Evolutionary conservation across 768 basidiomycete species (phyloP).

Genomic region (Boletus rufocinnamomeus): DNA sequence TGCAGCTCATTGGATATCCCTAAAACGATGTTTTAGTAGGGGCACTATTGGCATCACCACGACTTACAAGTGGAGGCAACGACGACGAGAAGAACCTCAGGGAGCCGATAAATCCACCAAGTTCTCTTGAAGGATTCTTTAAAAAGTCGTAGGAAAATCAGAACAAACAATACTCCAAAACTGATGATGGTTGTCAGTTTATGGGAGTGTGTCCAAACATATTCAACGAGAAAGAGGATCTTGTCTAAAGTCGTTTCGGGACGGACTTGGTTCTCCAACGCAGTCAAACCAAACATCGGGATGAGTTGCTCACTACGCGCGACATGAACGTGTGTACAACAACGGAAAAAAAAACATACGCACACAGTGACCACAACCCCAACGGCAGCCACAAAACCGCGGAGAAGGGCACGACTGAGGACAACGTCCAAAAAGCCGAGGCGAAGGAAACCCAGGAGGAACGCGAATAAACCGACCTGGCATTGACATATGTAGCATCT

Average conservation of each 20-base stretch:
- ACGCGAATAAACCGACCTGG: constrained; percentile 83
- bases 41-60: background rate
- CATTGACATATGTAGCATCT: background rate
- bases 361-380: constrained; percentile 85
- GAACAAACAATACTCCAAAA: constrained; percentile 62
- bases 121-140: constrained; percentile 60
- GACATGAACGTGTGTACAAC: constrained; percentile 1
- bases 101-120: constrained; percentile 77
- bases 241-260: constrained; percentile 78
- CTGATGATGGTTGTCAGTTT: constrained; percentile 71
- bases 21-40: constrained; percentile 30
- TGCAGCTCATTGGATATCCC: constrained; percentile 66
- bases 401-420: constrained; percentile 81
- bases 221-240: constrained; percentile 67
- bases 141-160: constrained; percentile 62
- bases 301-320: constrained; percentile 71
- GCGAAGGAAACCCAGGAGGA: constrained; percentile 81
- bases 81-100: constrained; percentile 90
- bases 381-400: constrained; percentile 86
- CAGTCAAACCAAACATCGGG: constrained; percentile 83
- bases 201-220: constrained; percentile 59
- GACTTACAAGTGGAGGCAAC: constrained; percentile 75
- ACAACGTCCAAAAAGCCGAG: constrained; percentile 94
- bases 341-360: constrained; percentile 27
- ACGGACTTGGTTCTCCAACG: constrained; percentile 52